Evolutionary conservation across 345 rosid species (phyloP).

Genomic region (Rhizophora apiculata): DNA sequence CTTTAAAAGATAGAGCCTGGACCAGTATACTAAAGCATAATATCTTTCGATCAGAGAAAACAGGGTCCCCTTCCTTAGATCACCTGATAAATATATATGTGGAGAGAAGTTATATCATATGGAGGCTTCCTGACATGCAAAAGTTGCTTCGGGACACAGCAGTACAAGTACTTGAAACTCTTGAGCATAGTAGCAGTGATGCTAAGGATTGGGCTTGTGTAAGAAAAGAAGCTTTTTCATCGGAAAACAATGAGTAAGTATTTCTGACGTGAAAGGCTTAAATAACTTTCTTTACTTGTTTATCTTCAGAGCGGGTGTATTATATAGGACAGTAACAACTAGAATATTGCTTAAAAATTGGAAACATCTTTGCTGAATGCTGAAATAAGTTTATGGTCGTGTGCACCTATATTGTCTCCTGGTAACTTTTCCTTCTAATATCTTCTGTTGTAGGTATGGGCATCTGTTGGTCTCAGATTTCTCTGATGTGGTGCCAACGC

Average conservation of each 20-base stretch:
- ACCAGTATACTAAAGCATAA: conserved; percentile 55
- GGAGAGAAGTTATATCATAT: conserved; percentile 72
- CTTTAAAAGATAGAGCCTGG: conserved; percentile 79
- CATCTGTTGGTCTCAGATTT: conserved; percentile 74
- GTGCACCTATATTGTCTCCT: neutral
- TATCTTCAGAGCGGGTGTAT: neutral
- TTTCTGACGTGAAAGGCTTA: conserved; percentile 5
- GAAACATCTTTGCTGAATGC: neutral
- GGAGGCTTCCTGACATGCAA: conserved; percentile 91
- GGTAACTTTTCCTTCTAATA: neutral
- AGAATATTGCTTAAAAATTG: neutral
- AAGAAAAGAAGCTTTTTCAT: conserved; percentile 74
- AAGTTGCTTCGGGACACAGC: conserved; percentile 62
- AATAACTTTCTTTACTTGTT: neutral
- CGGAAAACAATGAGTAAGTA: conserved; percentile 78
- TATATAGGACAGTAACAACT: neutral
- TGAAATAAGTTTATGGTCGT: neutral
- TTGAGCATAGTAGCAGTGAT: conserved; percentile 49
- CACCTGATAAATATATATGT: conserved; percentile 74
- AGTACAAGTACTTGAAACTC: conserved; percentile 44
- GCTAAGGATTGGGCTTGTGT: conserved; percentile 74
- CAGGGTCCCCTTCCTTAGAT: conserved; percentile 66
- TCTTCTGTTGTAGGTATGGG: conserved; percentile 13
- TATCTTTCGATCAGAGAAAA: conserved; percentile 57
- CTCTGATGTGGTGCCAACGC: conserved; percentile 64